Base-by-base conservation (phyloP, 139 green algal genomes). In the Pleodorina starrii region DNA sequence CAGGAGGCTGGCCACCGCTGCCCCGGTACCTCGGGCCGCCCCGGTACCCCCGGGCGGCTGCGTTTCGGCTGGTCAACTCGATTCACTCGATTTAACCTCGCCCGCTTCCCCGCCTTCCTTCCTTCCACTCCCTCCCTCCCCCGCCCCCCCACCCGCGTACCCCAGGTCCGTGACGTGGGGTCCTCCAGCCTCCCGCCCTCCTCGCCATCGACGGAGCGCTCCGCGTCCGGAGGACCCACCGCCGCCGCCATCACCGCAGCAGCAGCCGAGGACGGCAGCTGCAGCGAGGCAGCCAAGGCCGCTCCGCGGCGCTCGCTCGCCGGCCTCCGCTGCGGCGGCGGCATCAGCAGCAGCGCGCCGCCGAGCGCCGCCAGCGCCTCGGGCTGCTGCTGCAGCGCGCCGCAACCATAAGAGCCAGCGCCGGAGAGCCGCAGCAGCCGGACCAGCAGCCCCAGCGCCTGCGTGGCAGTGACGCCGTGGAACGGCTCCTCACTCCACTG, bases 361-460 rank as follows among this genome's bases (percentile, higher is more conserved):
- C 80, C 80, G 0, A 86, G 60, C 29, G 80, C 80, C 59, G 80
- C 80, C 38, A 86, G 40, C 38, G 35, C 54, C 0, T 76, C 80
- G 5, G 57, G 40, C 32, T 86, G 57, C 3, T 84, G 44, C 38
- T 36, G 38, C 19, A 50, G n/a, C n/a, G 5, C 76, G n/a, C 48
- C n/a, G 29, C 59, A 14, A 38, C 80, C 40, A 27, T 59, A 76
- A 12, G 51, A 54, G 1, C 7, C 54, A 5, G n/a, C 36, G 27
- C 29, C 40, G 0, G 40, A 71, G 10, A 59, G 12, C 59, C 27
- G 10, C 35, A 60, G 27, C 35, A 87, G 43, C 12, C 63, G 29
- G 29, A 77, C 42, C 7, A 60, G 29, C 43, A 77, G 29, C 0
- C 60, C 81, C 5, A 87, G 81, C 43, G 81, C 42, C 81, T 85